A percentile compares a stretch with the other conserved stretches of the same genome.
Evolutionary conservation across 805 yeast species (phyloP).

Genomic region (Candida xiaguanensis): DNA sequence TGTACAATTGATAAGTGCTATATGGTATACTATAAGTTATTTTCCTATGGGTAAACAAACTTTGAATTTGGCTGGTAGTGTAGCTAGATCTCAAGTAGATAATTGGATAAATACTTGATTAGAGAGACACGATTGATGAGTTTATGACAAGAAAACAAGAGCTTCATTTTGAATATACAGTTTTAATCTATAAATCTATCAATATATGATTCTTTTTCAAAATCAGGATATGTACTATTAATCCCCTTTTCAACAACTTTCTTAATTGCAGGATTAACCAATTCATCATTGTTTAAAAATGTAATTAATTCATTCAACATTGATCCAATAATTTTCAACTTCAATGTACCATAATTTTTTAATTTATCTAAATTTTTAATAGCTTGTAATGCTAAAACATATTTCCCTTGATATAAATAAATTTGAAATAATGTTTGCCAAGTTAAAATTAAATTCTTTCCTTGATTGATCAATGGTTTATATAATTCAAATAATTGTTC

Average conservation of each 20-base stretch:
- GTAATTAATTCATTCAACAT: slow-evolving; percentile 30
- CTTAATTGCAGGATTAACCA: slow-evolving; percentile 44
- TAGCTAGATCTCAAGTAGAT: slow-evolving; percentile 43
- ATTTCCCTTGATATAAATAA: slow-evolving; percentile 41
- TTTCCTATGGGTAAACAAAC: slow-evolving; percentile 47
- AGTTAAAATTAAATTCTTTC: slow-evolving; percentile 33
- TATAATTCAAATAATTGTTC: slow-evolving; percentile 40
- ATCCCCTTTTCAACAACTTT: slow-evolving; percentile 39
- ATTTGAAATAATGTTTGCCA: slow-evolving; percentile 43
- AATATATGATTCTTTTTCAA: slow-evolving; percentile 14
- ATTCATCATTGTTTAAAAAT: slow-evolving; percentile 29
- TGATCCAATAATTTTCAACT: slow-evolving; percentile 21
- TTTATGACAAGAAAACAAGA: too few relatives aligned
- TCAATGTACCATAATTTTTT: slow-evolving; percentile 20
- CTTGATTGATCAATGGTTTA: slow-evolving; percentile 41
- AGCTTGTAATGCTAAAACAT: slow-evolving; percentile 44
- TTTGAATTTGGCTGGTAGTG: slow-evolving; percentile 37
- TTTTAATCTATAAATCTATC: slow-evolving; percentile 7
- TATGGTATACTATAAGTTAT: slow-evolving; percentile 46
- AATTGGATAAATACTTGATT: slow-evolving; percentile 35
- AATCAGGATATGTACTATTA: slow-evolving; percentile 30
- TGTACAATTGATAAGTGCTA: slow-evolving; percentile 36
- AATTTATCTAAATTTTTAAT: slow-evolving; percentile 40
- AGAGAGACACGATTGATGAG: too few relatives aligned
- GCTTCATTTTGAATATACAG: too few relatives aligned